These are phyloP conservation scores for Rhodotorula graminis DNA, from an alignment of 768 basidiomycete genomes.

Conservation along the genomic window DNA sequence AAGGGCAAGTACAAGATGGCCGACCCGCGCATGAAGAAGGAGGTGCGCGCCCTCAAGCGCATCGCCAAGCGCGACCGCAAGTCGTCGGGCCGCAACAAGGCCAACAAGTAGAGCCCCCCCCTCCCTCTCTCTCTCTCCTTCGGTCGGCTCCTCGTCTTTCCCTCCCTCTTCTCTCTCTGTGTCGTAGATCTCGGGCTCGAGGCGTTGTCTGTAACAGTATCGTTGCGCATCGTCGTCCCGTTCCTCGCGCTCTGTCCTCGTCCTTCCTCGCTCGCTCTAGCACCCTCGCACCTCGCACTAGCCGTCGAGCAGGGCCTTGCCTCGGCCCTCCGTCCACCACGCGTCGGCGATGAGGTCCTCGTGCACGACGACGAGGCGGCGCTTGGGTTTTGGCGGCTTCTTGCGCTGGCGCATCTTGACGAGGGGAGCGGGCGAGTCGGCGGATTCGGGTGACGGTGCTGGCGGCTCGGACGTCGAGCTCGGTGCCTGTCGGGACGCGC, in stretches of 20 bases:
- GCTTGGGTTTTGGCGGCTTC: slow-evolving; percentile 11
- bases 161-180: background rate
- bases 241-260: too few relatives aligned
- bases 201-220: background rate
- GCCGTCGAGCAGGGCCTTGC: slow-evolving; percentile 16
- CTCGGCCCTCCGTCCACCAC: slow-evolving; percentile 39
- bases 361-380: slow-evolving; percentile 34
- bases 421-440: background rate
- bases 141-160: too few relatives aligned
- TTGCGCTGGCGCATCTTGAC: slow-evolving; percentile 13
- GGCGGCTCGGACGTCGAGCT: too few relatives aligned
- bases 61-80: slow-evolving; percentile 66
- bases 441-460: background rate
- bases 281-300: background rate
- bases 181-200: background rate
- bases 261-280: background rate
- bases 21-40: slow-evolving; percentile 39
- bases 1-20: slow-evolving; percentile 74
- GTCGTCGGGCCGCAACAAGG: slow-evolving; percentile 33
- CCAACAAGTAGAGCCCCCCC: slow-evolving; percentile 20
- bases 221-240: too few relatives aligned
- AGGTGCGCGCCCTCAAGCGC: slow-evolving; percentile 80
- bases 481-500: too few relatives aligned
- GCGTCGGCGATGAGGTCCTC: slow-evolving; percentile 42
- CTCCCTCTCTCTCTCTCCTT: background rate